These are phyloP conservation scores for Cercospora sp. DNA, from an alignment of 2,329 filamentous ascomycete species.

Conservation along the genomic window DNA sequence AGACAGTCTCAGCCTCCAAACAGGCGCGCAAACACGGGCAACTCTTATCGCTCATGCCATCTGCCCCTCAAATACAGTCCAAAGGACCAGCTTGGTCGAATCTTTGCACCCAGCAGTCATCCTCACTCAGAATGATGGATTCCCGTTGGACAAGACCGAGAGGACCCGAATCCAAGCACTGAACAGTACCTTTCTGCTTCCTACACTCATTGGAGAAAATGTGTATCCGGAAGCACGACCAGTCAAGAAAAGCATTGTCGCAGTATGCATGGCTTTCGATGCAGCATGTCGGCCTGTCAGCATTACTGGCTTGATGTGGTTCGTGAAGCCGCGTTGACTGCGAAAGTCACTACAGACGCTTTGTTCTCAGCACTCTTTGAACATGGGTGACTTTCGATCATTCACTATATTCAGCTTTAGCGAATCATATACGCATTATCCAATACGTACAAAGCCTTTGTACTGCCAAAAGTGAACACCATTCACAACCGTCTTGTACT, in stretches of 20 bases:
- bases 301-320: neutral
- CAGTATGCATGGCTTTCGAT: neutral
- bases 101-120: neutral
- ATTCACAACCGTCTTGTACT: neutral
- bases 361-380: neutral
- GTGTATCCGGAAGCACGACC: neutral
- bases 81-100: neutral
- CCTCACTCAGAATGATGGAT: neutral
- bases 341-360: neutral
- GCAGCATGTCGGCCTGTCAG: neutral
- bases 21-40: neutral
- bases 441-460: neutral
- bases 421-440: neutral
- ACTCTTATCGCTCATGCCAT: neutral
- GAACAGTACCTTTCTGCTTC: neutral
- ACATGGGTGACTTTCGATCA: neutral
- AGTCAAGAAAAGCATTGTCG: neutral
- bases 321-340: neutral
- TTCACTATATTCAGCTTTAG: neutral
- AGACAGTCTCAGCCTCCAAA: neutral
- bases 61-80: neutral
- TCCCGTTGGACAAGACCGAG: neutral
- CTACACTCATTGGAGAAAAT: neutral
- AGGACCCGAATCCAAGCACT: neutral
- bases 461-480: neutral